Evolutionary conservation across 2,329 filamentous ascomycete species (phyloP), one percentile per base, ranked within the genome.

Genomic region (Coleophoma crateriformis): DNA sequence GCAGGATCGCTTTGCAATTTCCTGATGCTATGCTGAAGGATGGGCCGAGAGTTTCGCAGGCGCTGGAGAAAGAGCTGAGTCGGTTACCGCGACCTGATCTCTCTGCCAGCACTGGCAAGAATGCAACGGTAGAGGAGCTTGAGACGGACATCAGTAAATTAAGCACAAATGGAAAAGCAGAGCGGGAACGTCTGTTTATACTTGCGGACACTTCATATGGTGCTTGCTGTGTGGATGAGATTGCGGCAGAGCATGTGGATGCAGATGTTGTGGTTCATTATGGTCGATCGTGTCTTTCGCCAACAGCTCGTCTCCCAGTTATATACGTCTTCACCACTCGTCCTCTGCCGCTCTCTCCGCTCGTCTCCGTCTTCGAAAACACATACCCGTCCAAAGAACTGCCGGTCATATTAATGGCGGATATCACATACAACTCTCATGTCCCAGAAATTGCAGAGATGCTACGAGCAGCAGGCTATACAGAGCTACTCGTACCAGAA

Each of bases 181-280:
- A 27, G 19, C 12, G 38, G 42, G 46, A 37, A 39, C 45, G 76
- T 54, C 75, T 97, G 47, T 95, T 88, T 60, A 91, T 99, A 52
- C 74, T 99, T 15, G 94, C 87, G 33, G 94, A 99, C 67, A 97
- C 94, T 2, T 96, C 92, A 2, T 99, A 97, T 68, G 95, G 94
- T 52, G 86, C 92, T 0, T 99, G 94, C 70, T 99, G 94, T 63
- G 91, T 97, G 15, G 94, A 99, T 63, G 94, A 99, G 71, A 85
- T 97, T 38, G 94, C 94, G 0, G 94, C 94, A 2, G 91, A 99
- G 67, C 94, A 99, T 66, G 87, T 90, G 14, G 79, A 90, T 61
- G 91, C 94, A 7, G 87, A 97, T 54, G 88, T 90, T 0, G 88
- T 97, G 1, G 85, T 99, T 13, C 94, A 99, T 66, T 99, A 97